phyloP scores from a whole-genome alignment of 2,329 filamentous ascomycete species.

The Fusarium stilboides region DNA sequence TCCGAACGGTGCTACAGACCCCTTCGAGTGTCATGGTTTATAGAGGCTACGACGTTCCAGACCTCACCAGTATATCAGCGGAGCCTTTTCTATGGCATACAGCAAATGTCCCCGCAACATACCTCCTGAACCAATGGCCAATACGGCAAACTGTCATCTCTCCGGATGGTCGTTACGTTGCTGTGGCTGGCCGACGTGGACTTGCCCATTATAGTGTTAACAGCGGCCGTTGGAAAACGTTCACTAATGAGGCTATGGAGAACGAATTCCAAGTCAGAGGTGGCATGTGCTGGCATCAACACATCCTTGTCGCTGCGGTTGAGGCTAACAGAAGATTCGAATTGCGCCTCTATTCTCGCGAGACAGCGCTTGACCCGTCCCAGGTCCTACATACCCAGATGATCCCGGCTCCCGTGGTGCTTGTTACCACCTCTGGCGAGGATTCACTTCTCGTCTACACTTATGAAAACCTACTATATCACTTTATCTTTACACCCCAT shows the following conservation, averaged over 20 bases:
- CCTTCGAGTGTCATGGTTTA: conserved; percentile 93
- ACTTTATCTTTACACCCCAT: conserved; percentile 87
- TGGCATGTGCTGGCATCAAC: conserved; percentile 99
- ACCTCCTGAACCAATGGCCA: conserved; percentile 94
- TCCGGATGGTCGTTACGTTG: conserved; percentile 92
- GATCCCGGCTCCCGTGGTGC: conserved; percentile 88
- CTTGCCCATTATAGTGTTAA: conserved; percentile 96
- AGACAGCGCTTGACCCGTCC: conserved; percentile 81
- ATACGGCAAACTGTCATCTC: conserved; percentile 90
- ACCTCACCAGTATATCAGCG: conserved; percentile 91
- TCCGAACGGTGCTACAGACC: conserved; percentile 89
- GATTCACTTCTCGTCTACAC: conserved; percentile 98
- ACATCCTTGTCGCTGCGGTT: conserved; percentile 93
- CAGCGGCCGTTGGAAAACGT: conserved; percentile 96
- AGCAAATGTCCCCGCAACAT: conserved; percentile 85
- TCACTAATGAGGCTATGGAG: conserved; percentile 84
- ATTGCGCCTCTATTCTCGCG: conserved; percentile 92
- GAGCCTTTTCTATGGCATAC: conserved; percentile 97
- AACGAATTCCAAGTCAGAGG: conserved; percentile 93
- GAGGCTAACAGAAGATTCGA: conserved; percentile 87
- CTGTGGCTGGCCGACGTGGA: conserved; percentile 93
- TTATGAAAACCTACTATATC: conserved; percentile 94
- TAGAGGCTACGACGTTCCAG: conserved; percentile 90
- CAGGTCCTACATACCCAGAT: conserved; percentile 82
- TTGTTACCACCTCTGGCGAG: conserved; percentile 89